Conservation (phyloP, 805 yeast genomes). For the Candida berthetii region DNA sequence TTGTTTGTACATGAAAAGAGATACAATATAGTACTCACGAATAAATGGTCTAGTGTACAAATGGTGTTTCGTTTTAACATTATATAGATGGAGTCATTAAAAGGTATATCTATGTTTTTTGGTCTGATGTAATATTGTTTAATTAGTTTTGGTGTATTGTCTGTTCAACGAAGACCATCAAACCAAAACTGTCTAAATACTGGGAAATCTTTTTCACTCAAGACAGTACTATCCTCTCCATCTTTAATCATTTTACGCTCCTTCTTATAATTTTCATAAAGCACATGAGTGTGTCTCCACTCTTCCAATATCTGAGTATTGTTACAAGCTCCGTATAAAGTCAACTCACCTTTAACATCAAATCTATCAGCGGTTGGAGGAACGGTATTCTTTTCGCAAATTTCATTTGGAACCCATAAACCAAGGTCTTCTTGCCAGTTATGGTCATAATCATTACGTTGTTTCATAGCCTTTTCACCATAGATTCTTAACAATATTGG, state of each 20-base stretch:
- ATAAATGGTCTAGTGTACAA: no score
- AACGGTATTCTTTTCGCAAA: conserved; percentile 22
- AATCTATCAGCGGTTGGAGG: conserved; percentile 21
- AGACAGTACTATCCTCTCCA: conserved; percentile 14
- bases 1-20: conserved; percentile 12
- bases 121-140: no score
- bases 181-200: conserved; percentile 23
- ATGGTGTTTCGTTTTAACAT: no score
- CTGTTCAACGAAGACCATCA: conserved; percentile 2
- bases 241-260: conserved; percentile 18
- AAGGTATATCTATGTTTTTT: no score
- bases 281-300: conserved; percentile 24
- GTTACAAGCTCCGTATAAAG: conserved; percentile 34
- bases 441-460: conserved; percentile 19
- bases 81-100: no score
- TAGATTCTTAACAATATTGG: conserved; percentile 32
- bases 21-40: no score
- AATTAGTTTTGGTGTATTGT: no score
- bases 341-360: conserved; percentile 21
- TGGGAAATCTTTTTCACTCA: conserved; percentile 27
- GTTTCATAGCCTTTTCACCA: conserved; percentile 18
- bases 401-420: conserved; percentile 39
- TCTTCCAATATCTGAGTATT: conserved; percentile 29
- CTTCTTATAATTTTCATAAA: conserved; percentile 20
- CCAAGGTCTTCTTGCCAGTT: conserved; percentile 36